Evolutionary conservation across 495 filamentous ascomycete species (phyloP), one percentile per base, ranked within the genome.

Genomic region (Clavariopsis aquatica): DNA sequence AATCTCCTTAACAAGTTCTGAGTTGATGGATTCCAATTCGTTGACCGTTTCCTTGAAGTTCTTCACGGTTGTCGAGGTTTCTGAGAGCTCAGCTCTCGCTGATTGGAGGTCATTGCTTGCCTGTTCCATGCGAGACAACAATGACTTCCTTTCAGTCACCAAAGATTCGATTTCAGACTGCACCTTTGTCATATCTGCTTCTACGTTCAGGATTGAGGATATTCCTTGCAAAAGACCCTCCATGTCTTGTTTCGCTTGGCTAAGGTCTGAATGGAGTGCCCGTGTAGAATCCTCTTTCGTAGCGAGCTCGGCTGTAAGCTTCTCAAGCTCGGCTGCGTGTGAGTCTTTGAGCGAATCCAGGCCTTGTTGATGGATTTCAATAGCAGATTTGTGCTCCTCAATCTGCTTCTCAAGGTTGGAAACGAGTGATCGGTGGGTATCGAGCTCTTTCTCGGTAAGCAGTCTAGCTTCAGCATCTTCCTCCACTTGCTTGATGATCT

Each of bases 71-170:
- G 57, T 65, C 13, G 65, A 22, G 1, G 74, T 60, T 19, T 67
- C 64, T 15, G 49, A 19, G n/a, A 72, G 87, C 78, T 87, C 87
- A 78, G 89, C 85, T 73, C 89, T 84, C 68, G 90, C 79, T 38
- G 86, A 81, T n/a, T 86, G 80, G 69, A 92, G 80, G 66, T 93
- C 87, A 52, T 86, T 85, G 54, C 85, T 71, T 53, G 89, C 76
- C 36, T 74, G 72, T 28, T 78, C 72, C 52, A 78, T 73, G 31
- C 74, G 66, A 12, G 51, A 56, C 10, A 66, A 53, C 9, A 78
- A 58, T 51, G 68, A 69, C 49, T 75, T 75, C 60, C 72, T 71
- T 58, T 72, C 69, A 12, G 73, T 67, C 8, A 73, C 71, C 27
- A 76, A 53, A 20, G 82, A 75, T 55, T 75, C 66, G 61, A 85